phyloP scores from a whole-genome alignment of 2,329 filamentous ascomycete genomes.

The Coniochaeta prunicola region DNA sequence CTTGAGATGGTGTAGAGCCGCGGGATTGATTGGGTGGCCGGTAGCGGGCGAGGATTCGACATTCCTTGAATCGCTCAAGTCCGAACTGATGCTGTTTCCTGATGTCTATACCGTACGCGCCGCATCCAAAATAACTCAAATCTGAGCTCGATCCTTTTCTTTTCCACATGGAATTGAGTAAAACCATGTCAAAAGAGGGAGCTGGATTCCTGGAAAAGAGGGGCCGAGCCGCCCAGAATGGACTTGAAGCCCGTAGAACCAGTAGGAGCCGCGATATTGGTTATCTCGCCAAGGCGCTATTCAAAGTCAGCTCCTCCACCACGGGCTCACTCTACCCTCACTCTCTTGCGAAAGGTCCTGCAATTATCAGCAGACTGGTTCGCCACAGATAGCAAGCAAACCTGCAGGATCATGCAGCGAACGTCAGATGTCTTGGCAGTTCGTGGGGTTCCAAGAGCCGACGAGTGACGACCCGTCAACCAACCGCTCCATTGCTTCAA shows the following conservation, averaged over 20 bases:
- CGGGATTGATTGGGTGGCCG: background rate
- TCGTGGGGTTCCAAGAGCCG: background rate
- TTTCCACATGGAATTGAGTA: background rate
- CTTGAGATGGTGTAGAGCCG: background rate
- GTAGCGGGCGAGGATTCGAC: background rate
- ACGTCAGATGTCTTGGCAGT: background rate
- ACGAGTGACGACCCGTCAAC: background rate
- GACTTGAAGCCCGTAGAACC: background rate
- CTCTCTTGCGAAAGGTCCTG: background rate
- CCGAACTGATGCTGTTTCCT: too few relatives aligned
- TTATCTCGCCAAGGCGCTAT: slow-evolving; percentile 1
- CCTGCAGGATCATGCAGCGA: background rate
- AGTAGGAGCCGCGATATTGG: background rate
- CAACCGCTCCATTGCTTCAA: too few relatives aligned
- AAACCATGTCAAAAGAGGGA: background rate
- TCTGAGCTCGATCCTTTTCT: background rate
- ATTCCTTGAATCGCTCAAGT: too few relatives aligned
- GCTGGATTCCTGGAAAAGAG: background rate
- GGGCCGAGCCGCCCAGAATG: too few relatives aligned
- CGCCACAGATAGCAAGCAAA: background rate
- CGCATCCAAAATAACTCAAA: too few relatives aligned
- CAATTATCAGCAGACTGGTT: background rate
- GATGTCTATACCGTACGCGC: background rate
- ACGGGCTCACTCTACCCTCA: background rate
- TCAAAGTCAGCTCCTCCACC: background rate